phyloP scores from a whole-genome alignment of 352 stramenopile species.

The Globisporangium acanthophoron region DNA sequence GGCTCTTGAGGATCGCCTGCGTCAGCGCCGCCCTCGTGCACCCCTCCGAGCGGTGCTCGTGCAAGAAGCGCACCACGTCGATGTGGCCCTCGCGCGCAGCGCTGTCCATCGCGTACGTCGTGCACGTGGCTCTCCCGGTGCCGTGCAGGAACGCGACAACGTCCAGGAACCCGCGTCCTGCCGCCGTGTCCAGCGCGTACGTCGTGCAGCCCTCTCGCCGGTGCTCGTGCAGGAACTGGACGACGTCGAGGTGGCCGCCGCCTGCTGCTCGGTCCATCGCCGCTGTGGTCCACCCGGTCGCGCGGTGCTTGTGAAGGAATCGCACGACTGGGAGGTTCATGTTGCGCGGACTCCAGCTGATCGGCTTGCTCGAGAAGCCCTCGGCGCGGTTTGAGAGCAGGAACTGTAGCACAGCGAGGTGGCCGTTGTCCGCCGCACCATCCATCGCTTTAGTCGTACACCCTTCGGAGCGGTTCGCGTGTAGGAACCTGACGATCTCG shows the following conservation, averaged over 20 bases:
- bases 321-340: slow-evolving; percentile 2
- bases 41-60: slow-evolving; percentile 7
- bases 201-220: slow-evolving; percentile 9
- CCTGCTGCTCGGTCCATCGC: slow-evolving; percentile 14
- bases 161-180: slow-evolving; percentile 1
- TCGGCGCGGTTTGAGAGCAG: slow-evolving; percentile 5
- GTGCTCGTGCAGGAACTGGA: slow-evolving; percentile 11
- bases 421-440: slow-evolving; percentile 7
- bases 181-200: slow-evolving; percentile 10
- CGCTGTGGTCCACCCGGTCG: slow-evolving; percentile 9
- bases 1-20: slow-evolving; percentile 3
- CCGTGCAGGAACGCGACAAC: slow-evolving; percentile 9
- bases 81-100: slow-evolving; percentile 4
- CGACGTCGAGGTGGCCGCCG: slow-evolving; percentile 6
- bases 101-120: slow-evolving; percentile 11
- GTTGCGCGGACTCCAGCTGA: slow-evolving; percentile 12
- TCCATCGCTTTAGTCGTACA: slow-evolving; percentile 10
- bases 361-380: slow-evolving; percentile 9
- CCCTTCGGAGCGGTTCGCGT: slow-evolving; percentile 3
- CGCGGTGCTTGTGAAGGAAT: slow-evolving; percentile 9
- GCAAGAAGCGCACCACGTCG: slow-evolving; percentile 11
- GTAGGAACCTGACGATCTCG: slow-evolving; percentile 4
- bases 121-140: neutral
- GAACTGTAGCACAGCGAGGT: slow-evolving; percentile 5
- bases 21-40: slow-evolving; percentile 10